phyloP scores from a whole-genome alignment of 208 protist genomes.

The Vickermania ingenoplastis region DNA sequence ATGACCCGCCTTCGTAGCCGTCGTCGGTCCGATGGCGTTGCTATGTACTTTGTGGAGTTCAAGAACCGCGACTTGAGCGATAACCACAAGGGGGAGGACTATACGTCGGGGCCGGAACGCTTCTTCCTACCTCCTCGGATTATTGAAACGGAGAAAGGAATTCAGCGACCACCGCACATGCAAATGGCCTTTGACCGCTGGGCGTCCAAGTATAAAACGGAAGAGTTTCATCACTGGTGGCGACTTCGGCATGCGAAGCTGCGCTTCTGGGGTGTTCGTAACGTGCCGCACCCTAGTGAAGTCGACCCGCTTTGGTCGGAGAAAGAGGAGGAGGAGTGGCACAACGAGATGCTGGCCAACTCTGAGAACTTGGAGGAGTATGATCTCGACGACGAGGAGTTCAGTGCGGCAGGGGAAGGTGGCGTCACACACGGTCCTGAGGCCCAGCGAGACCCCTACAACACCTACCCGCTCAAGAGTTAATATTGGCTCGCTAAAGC shows the following conservation, averaged over 20 bases:
- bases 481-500: too few species aligned
- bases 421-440: conserved; percentile 1
- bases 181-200: conserved; percentile 90
- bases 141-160: conserved; percentile 82
- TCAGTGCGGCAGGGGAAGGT: conserved; percentile 50
- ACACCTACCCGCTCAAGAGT: background rate
- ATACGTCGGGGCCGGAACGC: conserved; percentile 64
- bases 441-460: background rate
- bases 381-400: conserved; percentile 72
- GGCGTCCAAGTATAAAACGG: conserved; percentile 88
- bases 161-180: conserved; percentile 86
- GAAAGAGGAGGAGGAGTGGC: conserved; percentile 89
- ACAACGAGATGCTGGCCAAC: conserved; percentile 85
- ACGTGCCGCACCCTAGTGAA: conserved; percentile 86
- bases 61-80: conserved; percentile 85
- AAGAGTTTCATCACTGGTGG: conserved; percentile 91
- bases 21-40: conserved; percentile 53
- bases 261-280: conserved; percentile 85
- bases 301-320: conserved; percentile 87
- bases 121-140: conserved; percentile 86
- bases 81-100: conserved; percentile 88
- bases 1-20: conserved; percentile 75
- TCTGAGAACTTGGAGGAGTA: conserved; percentile 82
- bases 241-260: conserved; percentile 83
- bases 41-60: conserved; percentile 89